These are phyloP conservation scores for Dothistroma pini DNA, from an alignment of 2,329 filamentous ascomycete species.

Conservation along the genomic window DNA sequence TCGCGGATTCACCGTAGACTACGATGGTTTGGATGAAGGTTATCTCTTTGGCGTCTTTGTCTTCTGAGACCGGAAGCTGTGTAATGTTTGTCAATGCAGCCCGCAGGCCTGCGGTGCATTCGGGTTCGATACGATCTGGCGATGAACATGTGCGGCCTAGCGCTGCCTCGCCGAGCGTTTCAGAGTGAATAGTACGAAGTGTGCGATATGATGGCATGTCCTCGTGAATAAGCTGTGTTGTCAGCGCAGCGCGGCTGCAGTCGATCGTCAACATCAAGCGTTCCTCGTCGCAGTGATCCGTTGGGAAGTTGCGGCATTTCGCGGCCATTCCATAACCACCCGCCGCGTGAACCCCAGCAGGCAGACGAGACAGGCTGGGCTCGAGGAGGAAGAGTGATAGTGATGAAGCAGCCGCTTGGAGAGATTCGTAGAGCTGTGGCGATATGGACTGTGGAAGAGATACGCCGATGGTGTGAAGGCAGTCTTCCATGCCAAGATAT, in stretches of 20 bases:
- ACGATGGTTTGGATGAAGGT: slow-evolving; percentile 1
- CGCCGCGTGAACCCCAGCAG: slow-evolving; percentile 4
- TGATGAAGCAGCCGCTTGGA: slow-evolving; percentile 6
- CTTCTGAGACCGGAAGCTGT: slow-evolving; percentile 1
- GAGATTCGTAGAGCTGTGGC: neutral
- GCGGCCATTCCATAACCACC: slow-evolving; percentile 1
- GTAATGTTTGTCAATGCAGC: neutral
- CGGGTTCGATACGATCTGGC: neutral
- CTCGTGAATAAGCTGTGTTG: slow-evolving; percentile 1
- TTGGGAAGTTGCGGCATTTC: slow-evolving; percentile 1
- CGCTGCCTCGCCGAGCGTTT: slow-evolving; percentile 1
- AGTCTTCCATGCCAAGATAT: slow-evolving; percentile 6
- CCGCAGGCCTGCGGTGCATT: slow-evolving; percentile 1
- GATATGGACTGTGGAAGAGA: slow-evolving; percentile 5
- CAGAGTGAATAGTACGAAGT: slow-evolving; percentile 1
- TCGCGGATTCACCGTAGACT: slow-evolving; percentile 1
- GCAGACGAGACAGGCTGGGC: neutral
- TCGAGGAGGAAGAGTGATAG: slow-evolving; percentile 5
- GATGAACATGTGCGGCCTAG: slow-evolving; percentile 1
- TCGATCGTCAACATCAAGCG: slow-evolving; percentile 4
- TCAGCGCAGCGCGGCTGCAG: slow-evolving; percentile 5
- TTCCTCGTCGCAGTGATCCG: slow-evolving; percentile 1
- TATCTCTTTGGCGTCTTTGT: slow-evolving; percentile 1
- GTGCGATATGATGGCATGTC: neutral
- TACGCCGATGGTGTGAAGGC: slow-evolving; percentile 4